phyloP scores from a whole-genome alignment of 2,329 filamentous ascomycete genomes.

The Penicillium italicum region DNA sequence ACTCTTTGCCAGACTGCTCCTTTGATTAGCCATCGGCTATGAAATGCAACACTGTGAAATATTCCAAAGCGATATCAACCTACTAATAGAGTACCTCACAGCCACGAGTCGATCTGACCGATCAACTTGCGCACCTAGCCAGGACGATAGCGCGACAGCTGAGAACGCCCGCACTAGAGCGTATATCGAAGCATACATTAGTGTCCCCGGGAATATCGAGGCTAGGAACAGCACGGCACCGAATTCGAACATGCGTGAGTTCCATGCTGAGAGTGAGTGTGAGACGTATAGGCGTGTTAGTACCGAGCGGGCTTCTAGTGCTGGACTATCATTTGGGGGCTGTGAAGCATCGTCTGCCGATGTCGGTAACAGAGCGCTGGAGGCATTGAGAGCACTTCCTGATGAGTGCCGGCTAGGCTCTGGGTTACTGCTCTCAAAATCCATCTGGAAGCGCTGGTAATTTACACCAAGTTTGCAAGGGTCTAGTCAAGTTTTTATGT shows the following conservation, averaged over 20 bases:
- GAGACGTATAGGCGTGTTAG: conserved; percentile 49
- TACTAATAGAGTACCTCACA: conserved; percentile 50
- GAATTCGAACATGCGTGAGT: conserved; percentile 63
- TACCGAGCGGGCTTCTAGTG: conserved; percentile 9
- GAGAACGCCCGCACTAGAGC: conserved; percentile 58
- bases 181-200: conserved; percentile 67
- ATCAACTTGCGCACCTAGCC: conserved; percentile 60
- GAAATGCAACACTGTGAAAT: neutral
- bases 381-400: neutral
- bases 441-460: neutral
- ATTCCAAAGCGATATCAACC: neutral
- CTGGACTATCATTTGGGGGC: neutral
- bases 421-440: neutral
- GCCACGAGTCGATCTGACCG: conserved; percentile 49
- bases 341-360: neutral
- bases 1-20: conserved; percentile 34
- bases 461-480: neutral
- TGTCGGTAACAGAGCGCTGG: neutral
- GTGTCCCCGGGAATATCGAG: conserved; percentile 54
- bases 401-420: neutral
- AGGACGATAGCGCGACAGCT: conserved; percentile 57
- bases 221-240: conserved; percentile 59
- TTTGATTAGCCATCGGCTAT: neutral
- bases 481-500: neutral
- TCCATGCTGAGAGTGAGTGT: conserved; percentile 51